Evolutionary conservation across 805 yeast species (phyloP), one percentile per base, ranked within the genome.

Genomic region (Yamadazyma takamatsuzukensis): DNA sequence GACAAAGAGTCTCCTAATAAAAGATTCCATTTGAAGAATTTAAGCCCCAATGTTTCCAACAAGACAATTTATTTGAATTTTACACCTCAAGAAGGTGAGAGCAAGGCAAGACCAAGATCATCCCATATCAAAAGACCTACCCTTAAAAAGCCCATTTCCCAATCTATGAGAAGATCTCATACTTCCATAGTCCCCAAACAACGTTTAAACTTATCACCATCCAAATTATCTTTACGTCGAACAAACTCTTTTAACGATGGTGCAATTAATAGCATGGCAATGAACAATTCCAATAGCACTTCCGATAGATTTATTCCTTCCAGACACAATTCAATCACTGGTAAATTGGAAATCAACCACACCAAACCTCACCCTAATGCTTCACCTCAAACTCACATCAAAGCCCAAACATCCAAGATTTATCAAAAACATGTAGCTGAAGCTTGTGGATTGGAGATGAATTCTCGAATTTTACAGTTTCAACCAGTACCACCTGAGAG

Each of bases 371-470:
- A 54, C 33, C 72, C 72, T 2, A 63, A 64, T 46, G 71, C 71
- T 12, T 64, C 74, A 33, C 80, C 80, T 2, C 64, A 66, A 39
- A 70, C 74, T 5, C 78, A 75, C 47, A 73, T 76, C 27, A 69
- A 68, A 43, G 72, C 72, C 3, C 78, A 74, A 48, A 72, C 75
- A 3, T 59, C 72, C 6, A 67, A 70, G 40, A 70, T 74, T 4
- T 86, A 85, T 50, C 82, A 83, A 54, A 76, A 77, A 47, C 80
- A 86, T 17, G 95, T 90, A 2, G 97, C 97, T 0, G 83, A 83
- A 51, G 97, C 97, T 0, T 90, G 97, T 56, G 97, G 98, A 0
- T 67, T 88, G 30, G 81, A 83, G 37, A 74, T 84, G 49, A 82
- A 86, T 40, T 82, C 85, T 41, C 69, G 96, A 42, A 85, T 93